Percentiles rank a stretch among this genome's conserved stretches.
Evolutionary conservation across 1,284 basidiomycete genomes (phyloP).

Genomic region (Apiotrichum montevideense): DNA sequence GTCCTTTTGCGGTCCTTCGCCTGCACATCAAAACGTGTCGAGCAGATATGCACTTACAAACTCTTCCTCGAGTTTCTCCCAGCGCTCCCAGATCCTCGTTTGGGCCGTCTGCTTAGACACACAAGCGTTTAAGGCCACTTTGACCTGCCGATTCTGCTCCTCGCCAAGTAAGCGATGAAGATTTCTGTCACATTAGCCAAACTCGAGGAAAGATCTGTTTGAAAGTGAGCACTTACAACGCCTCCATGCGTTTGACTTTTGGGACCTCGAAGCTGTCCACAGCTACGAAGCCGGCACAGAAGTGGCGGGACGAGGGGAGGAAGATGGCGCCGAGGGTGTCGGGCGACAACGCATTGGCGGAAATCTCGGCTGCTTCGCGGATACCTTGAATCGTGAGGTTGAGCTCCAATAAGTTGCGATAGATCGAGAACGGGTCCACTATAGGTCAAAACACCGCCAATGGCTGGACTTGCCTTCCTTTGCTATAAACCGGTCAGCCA

Average conservation of each 20-base stretch:
- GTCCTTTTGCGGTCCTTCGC: not conserved
- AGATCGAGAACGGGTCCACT: not conserved
- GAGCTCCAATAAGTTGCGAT: not conserved
- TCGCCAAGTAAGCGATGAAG: not conserved
- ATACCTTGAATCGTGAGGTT: conserved; percentile 1
- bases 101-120: not conserved
- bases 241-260: not conserved
- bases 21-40: not conserved
- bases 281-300: not conserved
- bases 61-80: not conserved
- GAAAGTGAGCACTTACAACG: not conserved
- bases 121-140: not conserved
- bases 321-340: not conserved
- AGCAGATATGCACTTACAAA: too few relatives aligned
- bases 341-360: not conserved
- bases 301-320: conserved; percentile 4
- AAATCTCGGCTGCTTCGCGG: not conserved
- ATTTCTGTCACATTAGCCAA: not conserved
- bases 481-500: not conserved
- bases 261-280: not conserved
- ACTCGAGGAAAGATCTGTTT: not conserved
- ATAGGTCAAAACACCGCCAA: not conserved
- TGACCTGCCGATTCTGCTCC: not conserved
- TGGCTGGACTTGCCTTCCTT: not conserved
- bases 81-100: not conserved